phyloP scores from a whole-genome alignment of 2,329 filamentous ascomycete genomes.

The Metarhizium anisopliae region DNA sequence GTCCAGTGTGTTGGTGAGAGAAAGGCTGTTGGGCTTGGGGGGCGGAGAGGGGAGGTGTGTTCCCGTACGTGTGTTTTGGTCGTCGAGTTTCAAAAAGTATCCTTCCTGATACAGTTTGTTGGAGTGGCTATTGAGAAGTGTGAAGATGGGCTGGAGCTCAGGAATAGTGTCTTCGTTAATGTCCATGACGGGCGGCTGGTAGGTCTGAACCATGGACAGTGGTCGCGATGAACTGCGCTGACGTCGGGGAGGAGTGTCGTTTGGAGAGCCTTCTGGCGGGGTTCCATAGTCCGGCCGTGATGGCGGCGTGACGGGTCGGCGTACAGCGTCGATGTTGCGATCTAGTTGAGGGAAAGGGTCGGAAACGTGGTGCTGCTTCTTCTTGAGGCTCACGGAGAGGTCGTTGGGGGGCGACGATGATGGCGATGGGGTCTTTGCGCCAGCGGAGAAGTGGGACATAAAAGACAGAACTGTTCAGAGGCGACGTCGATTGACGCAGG shows the following conservation, averaged over 20 bases:
- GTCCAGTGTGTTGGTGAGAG: background rate
- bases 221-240: constrained; percentile 55
- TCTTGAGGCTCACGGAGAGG: constrained; percentile 22
- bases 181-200: constrained; percentile 80
- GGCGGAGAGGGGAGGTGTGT: constrained; percentile 1
- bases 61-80: constrained; percentile 78
- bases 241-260: constrained; percentile 30
- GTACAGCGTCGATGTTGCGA: constrained; percentile 25
- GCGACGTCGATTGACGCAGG: constrained; percentile 1
- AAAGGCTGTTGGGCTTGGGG: too few relatives aligned
- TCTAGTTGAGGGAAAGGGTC: constrained; percentile 23
- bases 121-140: constrained; percentile 84
- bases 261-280: constrained; percentile 32
- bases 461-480: constrained; percentile 65
- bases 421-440: constrained; percentile 35
- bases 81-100: constrained; percentile 93
- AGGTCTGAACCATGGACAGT: constrained; percentile 77
- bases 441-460: constrained; percentile 68
- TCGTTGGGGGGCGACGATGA: constrained; percentile 34
- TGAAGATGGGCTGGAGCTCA: constrained; percentile 90
- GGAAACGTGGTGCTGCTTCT: constrained; percentile 13
- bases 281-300: constrained; percentile 31
- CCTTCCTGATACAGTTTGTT: constrained; percentile 98
- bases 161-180: constrained; percentile 77
- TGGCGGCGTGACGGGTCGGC: constrained; percentile 30